These are phyloP conservation scores for Pythium pyrilobum DNA, from an alignment of 352 stramenopile species.

Conservation along the genomic window DNA sequence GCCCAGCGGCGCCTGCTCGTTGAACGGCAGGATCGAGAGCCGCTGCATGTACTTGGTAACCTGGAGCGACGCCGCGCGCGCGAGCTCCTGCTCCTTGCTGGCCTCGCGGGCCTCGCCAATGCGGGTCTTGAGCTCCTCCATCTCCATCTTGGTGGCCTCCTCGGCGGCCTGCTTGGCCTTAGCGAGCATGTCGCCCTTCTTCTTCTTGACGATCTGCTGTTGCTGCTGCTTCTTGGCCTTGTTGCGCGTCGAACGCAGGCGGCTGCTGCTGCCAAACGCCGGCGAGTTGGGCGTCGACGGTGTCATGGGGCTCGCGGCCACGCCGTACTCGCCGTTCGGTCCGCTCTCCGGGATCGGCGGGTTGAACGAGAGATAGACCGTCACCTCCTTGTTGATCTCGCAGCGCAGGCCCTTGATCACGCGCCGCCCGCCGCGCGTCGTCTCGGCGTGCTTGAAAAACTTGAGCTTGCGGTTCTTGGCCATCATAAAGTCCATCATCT, in stretches of 20 bases:
- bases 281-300: conserved; percentile 80
- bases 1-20: conserved; percentile 67
- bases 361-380: conserved; percentile 75
- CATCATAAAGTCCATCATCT: conserved; percentile 91
- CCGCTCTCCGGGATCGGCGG: conserved; percentile 76
- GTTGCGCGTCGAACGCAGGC: conserved; percentile 70
- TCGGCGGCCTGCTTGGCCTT: conserved; percentile 82
- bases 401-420: conserved; percentile 85
- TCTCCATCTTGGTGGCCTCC: conserved; percentile 84
- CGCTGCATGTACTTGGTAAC: conserved; percentile 86
- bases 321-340: conserved; percentile 71
- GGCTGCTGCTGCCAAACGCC: conserved; percentile 42
- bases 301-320: conserved; percentile 83
- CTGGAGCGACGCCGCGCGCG: conserved; percentile 60
- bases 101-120: conserved; percentile 73
- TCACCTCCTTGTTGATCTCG: conserved; percentile 86
- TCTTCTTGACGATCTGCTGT: conserved; percentile 78
- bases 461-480: conserved; percentile 85
- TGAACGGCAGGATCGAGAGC: conserved; percentile 73
- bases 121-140: conserved; percentile 82
- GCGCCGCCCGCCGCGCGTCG: conserved; percentile 72
- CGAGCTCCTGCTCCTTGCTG: conserved; percentile 77
- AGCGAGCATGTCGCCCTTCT: conserved; percentile 83
- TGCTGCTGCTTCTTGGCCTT: conserved; percentile 83
- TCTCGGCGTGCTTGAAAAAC: conserved; percentile 87